Evolutionary conservation across 208 protist genomes (phyloP).

Genomic region (Trypanosoma platydactyli): DNA sequence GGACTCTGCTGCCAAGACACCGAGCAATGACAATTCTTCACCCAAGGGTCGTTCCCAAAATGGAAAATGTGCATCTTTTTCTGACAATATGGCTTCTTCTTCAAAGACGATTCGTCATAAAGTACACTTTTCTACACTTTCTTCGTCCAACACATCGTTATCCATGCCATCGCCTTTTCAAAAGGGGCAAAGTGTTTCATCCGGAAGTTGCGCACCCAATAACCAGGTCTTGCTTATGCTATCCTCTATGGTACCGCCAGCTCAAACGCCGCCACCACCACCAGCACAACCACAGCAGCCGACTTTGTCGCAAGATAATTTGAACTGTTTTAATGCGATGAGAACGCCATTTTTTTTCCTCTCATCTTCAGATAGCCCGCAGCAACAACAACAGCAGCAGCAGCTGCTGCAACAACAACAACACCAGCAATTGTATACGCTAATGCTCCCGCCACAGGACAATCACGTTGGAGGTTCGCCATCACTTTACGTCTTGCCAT

Average conservation of each 20-base stretch:
- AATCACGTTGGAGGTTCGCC: not conserved
- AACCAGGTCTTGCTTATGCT: not conserved
- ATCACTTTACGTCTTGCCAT: conserved; percentile 9
- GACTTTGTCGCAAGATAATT: conserved; percentile 18
- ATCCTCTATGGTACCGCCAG: not conserved
- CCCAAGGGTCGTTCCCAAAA: conserved; percentile 9
- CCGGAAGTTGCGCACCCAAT: conserved; percentile 2
- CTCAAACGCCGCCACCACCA: not conserved
- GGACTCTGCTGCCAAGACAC: conserved; percentile 25
- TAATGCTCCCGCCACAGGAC: conserved; percentile 8
- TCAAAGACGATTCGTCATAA: conserved; percentile 3
- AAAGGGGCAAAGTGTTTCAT: not conserved
- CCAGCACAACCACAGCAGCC: conserved; percentile 8
- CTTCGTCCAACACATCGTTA: conserved; percentile 8
- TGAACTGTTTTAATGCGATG: not conserved
- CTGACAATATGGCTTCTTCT: not conserved
- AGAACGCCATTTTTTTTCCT: not conserved
- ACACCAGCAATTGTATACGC: conserved; percentile 8
- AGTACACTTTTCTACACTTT: not conserved
- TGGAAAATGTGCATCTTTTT: not conserved
- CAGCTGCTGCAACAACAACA: not conserved
- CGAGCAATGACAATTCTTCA: conserved; percentile 23
- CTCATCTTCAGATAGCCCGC: not conserved
- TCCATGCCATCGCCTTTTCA: not conserved
- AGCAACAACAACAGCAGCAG: not conserved